A percentile compares a stretch with the other conserved stretches of the same genome.
Evolutionary conservation across 805 yeast genomes (phyloP).

Genomic region (Candida odintsovae): DNA sequence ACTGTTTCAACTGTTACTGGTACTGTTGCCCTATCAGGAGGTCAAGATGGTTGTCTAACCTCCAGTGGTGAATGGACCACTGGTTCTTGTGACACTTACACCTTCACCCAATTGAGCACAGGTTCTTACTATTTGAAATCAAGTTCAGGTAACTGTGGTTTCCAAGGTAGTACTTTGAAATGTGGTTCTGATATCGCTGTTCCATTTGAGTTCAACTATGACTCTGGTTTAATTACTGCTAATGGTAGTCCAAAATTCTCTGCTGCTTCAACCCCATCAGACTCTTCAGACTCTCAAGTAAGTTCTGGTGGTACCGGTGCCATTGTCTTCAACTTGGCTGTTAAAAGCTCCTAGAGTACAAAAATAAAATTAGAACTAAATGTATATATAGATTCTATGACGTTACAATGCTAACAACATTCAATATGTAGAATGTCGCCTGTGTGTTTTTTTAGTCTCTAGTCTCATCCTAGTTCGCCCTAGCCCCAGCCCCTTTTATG

Average conservation of each 20-base stretch:
- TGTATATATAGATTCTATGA: no score
- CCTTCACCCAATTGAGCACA: constrained; percentile 23
- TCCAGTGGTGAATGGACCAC: constrained; percentile 76
- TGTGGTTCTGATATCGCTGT: constrained; percentile 51
- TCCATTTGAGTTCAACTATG: constrained; percentile 26
- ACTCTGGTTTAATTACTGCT: constrained; percentile 1
- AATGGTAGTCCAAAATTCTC: constrained; percentile 2
- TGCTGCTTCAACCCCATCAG: background rate
- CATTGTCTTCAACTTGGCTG: background rate
- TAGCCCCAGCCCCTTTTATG: no score
- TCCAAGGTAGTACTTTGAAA: constrained; percentile 24
- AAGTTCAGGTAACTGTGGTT: constrained; percentile 65
- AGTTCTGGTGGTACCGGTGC: background rate
- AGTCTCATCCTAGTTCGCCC: no score
- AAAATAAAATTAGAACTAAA: no score
- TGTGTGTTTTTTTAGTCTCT: no score
- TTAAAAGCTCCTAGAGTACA: background rate
- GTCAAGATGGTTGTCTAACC: constrained; percentile 65
- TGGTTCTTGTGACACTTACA: constrained; percentile 79
- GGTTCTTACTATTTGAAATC: constrained; percentile 58
- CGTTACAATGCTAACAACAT: no score
- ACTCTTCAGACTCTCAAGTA: background rate
- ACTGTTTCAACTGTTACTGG: constrained; percentile 19
- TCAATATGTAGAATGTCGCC: no score
- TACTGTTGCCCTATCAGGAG: constrained; percentile 36